Conservation (phyloP, 1,284 basidiomycete species). For the Sporisorium scitamineum region DNA sequence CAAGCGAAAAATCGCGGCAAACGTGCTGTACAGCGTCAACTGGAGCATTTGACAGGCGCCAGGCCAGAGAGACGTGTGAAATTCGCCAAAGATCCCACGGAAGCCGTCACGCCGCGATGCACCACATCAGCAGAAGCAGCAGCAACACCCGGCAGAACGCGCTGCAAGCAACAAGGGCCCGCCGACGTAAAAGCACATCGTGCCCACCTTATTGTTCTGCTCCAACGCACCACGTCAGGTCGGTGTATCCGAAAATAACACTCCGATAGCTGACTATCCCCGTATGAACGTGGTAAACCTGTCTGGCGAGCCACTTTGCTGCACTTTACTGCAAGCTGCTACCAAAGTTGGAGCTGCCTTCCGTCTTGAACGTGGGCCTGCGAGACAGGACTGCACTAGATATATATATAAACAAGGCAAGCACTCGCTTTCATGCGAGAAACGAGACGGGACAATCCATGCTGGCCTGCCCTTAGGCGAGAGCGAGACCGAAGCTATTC, state of each 20-base stretch:
- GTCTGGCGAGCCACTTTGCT: too few species aligned
- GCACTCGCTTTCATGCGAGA: slow-evolving; percentile 5
- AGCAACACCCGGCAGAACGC: not conserved
- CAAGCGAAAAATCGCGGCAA: not conserved
- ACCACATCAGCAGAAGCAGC: not conserved
- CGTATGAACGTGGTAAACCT: too few species aligned
- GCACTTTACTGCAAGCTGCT: too few species aligned
- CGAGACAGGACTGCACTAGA: not conserved
- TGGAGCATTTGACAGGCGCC: not conserved
- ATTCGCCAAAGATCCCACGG: slow-evolving; percentile 2
- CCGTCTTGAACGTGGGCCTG: not conserved
- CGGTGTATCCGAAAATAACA: not conserved
- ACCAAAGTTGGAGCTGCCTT: not conserved
- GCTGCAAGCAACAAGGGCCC: not conserved
- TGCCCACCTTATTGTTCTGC: too few species aligned
- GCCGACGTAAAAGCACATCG: not conserved
- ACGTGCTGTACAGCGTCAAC: not conserved
- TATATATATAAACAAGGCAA: not conserved
- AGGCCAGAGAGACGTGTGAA: not conserved
- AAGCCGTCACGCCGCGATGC: slow-evolving; percentile 6
- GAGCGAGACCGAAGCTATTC: not conserved
- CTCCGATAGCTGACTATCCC: not conserved
- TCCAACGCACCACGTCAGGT: too few species aligned
- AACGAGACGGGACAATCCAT: slow-evolving; percentile 4
- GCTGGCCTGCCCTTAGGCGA: slow-evolving; percentile 1